These are phyloP conservation scores for Phaeodactylum tricornutum DNA, from an alignment of 108 stramenopile genomes.

Conservation along the genomic window DNA sequence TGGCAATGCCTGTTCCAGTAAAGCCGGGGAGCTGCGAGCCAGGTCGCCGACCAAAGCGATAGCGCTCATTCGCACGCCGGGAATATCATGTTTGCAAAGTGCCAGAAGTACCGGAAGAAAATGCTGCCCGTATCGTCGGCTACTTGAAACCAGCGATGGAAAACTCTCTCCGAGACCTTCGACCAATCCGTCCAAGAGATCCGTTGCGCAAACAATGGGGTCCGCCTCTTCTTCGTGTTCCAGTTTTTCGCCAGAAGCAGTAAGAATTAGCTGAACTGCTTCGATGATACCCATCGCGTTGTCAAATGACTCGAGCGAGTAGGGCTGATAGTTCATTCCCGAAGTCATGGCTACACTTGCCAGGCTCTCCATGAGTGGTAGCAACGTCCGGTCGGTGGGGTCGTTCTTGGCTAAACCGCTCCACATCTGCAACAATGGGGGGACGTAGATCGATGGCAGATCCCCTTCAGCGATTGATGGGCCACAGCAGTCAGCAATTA, in stretches of 20 bases:
- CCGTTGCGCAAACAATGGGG: constrained; percentile 84
- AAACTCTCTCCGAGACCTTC: constrained; percentile 83
- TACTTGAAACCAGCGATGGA: constrained; percentile 55
- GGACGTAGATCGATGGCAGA: constrained; percentile 63
- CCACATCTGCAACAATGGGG: constrained; percentile 59
- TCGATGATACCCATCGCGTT: constrained; percentile 74
- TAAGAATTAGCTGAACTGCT: constrained; percentile 46
- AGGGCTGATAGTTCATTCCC: constrained; percentile 80
- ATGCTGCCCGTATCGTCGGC: constrained; percentile 50
- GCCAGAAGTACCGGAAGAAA: constrained; percentile 50
- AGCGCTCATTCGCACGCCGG: constrained; percentile 82
- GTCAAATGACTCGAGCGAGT: constrained; percentile 72
- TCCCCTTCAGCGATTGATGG: constrained; percentile 67
- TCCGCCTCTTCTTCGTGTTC: constrained; percentile 71
- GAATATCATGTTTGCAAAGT: constrained; percentile 38
- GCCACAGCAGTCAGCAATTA: constrained; percentile 78
- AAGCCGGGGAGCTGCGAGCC: constrained; percentile 63
- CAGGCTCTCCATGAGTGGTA: constrained; percentile 86
- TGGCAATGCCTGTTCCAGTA: constrained; percentile 63
- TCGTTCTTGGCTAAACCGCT: constrained; percentile 37
- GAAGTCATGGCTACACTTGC: constrained; percentile 60
- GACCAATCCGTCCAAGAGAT: constrained; percentile 81
- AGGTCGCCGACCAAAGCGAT: constrained; percentile 87
- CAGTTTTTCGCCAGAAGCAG: constrained; percentile 32
- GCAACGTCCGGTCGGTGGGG: constrained; percentile 66